Conservation (phyloP, 2,329 filamentous ascomycete species). For the Ophiostoma triangulosporum region DNA sequence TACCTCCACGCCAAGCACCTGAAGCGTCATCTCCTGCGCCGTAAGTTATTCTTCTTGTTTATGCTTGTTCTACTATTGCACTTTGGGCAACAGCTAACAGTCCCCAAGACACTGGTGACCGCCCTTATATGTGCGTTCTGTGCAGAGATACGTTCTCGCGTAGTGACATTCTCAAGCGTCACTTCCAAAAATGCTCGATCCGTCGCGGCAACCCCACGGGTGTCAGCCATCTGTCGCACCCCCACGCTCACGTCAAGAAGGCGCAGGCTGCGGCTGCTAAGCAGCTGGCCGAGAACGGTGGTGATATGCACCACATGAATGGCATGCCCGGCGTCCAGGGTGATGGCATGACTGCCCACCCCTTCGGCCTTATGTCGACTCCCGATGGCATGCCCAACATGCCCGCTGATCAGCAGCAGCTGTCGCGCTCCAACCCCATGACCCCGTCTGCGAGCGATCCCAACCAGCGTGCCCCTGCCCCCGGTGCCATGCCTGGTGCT, state of each 20-base stretch:
- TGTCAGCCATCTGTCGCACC: conserved; percentile 86
- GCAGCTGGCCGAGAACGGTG: conserved; percentile 31
- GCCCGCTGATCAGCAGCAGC: conserved; percentile 32
- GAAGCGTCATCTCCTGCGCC: conserved; percentile 88
- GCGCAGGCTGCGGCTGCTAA: conserved; percentile 40
- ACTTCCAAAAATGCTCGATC: conserved; percentile 98
- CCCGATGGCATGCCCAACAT: conserved; percentile 35
- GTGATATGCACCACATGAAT: conserved; percentile 46
- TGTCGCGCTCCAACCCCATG: conserved; percentile 48
- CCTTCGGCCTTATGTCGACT: conserved; percentile 29
- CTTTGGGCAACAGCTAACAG: background rate
- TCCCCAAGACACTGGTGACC: conserved; percentile 76
- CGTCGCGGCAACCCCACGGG: conserved; percentile 91
- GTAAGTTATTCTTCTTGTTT: conserved; percentile 45
- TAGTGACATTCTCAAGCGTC: conserved; percentile 95
- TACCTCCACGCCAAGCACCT: conserved; percentile 96
- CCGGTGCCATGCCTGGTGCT: conserved; percentile 2
- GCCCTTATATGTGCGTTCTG: conserved; percentile 94
- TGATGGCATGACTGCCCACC: conserved; percentile 36
- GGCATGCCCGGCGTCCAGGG: conserved; percentile 44
- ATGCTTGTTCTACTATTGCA: background rate
- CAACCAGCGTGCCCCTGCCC: conserved; percentile 43
- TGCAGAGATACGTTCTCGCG: conserved; percentile 97
- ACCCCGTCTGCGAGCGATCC: conserved; percentile 37
- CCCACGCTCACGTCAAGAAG: conserved; percentile 79